Base-by-base conservation (phyloP, 202 grass and related monocot genomes). In the Elaeis oleifera region DNA sequence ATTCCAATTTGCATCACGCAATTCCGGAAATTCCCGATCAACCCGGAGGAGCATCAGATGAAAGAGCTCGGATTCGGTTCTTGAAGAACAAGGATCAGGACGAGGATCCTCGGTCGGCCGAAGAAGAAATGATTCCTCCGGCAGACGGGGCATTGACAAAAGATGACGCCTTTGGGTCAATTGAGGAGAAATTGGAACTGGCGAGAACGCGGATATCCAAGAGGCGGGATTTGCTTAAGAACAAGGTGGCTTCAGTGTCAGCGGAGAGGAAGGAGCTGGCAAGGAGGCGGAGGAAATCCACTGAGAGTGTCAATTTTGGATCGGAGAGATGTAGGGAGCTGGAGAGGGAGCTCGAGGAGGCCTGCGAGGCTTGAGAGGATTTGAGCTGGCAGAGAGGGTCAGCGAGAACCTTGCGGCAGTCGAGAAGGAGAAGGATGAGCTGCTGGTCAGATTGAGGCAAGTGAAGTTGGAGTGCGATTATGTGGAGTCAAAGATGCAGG, bases 331-430 rank as follows among this genome's bases (percentile, higher is more conserved):
- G 89, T 54, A 89, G 81, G 68, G 92, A 97, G 64, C 23, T 97
- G 71, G 92, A 97, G 69, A 89, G 61, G 68, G 84, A 97, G 71
- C 54, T 97, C 20, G 88, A 97, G 82, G 76, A 82, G 80, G 88
- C 84, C 17, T 97, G 94, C 2, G 94, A 97, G 61, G 61, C 87
- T 0, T 24, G 23, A 24, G 94, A 97, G 60, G 88, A 89, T 59
- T 92, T 18, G 94, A 97, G 69, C 89, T 25, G 19, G 94, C 94
- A 0, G 94, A 97, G 80, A 81, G 58, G 61, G 85, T 97, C 71
- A 92, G 88, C 0, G 74, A 92, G 26, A 78, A 73, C 5, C 79
- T 92, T 7, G 85, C 71, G 0, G 68, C 69, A 0, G 36, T 84
- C 17, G 88, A 97, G 75, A 81, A 81, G 68, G 88, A 89, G 15